Base-by-base conservation (phyloP, 2,329 filamentous ascomycete genomes). In the Metarhizium brunneum region DNA sequence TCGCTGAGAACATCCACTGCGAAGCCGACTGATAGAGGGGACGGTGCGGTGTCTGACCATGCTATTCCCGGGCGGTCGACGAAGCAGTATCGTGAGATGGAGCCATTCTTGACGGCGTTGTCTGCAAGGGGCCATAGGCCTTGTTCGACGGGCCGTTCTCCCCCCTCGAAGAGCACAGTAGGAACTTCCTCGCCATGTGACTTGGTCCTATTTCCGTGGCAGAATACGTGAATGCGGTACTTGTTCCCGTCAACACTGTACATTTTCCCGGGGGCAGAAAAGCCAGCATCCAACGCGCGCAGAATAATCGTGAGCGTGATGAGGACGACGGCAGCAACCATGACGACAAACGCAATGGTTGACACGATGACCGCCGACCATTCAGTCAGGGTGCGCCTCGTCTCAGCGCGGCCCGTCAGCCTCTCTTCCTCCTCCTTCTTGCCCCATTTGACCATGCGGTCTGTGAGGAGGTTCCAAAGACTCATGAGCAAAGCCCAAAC, bases 391-490 rank as follows among this genome's bases (percentile, higher is more conserved):
- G 90, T 88, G 32, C 92, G 84, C 29, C 92, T 83, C 11, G 87
- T 90, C 73, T 99, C 92, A 35, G 87, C 82, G 14, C 92, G 87
- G 11, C 94, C 94, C 0, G 92, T 97, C 20, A 97, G 76, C 30
- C 94, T 84, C 68, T 96, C 87, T 68, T 99, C 94, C 69, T 97
- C 94, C 64, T 96, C 90, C 1, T 78, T 79, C 71, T 97, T 97
- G 56, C 92, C 94, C 87, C 90, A 95, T 64, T 87, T 81, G 8
- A 99, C 94, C 4, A 88, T 84, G 50, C 87, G 81, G 66, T 96
- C 92, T 7, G 87, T 88, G 8, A 86, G 64, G 20, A 96, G 76
- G 29, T 87, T 87, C 84, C 90, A 97, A 2, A 88, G 69, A 40
- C 87, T 82, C 67, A 95, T 89, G 49, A 94, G 61, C 2, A 90